Base-by-base conservation (phyloP, 2,329 filamentous ascomycete genomes). In the Erysiphe pisi region DNA sequence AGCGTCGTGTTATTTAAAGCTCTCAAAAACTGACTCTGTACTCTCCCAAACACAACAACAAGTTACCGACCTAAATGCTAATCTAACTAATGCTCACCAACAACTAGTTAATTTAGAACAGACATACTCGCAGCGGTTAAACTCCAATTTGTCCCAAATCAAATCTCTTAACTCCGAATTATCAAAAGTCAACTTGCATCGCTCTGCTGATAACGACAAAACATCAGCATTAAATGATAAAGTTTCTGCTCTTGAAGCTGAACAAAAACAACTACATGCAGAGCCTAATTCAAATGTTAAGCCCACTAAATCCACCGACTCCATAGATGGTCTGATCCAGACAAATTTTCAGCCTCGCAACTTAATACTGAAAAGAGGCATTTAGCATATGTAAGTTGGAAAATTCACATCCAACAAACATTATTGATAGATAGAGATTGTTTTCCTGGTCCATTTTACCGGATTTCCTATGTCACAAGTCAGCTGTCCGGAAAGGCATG, bases 51-150 rank as follows among this genome's bases (percentile, higher is more conserved):
- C 20, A 45, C 68, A 45, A 28, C 63, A 68, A 58, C 56, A 58
- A 58, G 56, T 52, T 52, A 52, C 49, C 49, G 65, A 71, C 36
- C 36, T n/a, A 71, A 40, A 71, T 40, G 12, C 16, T 16, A 71
- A 36, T 71, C 16, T 71, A 36, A 7, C 28, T 45, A 36, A 8
- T 14, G 65, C 65, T 40, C 65, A 71, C 14, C 65, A 45, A 71
- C 28, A 71, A 45, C 6, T 71, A 40, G 28, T 71, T 16, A 71
- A n/a, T 14, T 22, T 71, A 18, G 36, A 71, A 16, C 20, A 71
- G n/a, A 71, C 65, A 18, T 65, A 65, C 25, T 4, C 58, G 12
- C 58, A 65, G 58, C 58, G 8, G 14, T 25, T 65, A 65, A 65
- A 4, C 25, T 65, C n/a, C 22, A 65, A 8, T 31, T 11, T 65